These are phyloP conservation scores for Botrytis medusae DNA, from an alignment of 2,329 filamentous ascomycete species.

Conservation along the genomic window DNA sequence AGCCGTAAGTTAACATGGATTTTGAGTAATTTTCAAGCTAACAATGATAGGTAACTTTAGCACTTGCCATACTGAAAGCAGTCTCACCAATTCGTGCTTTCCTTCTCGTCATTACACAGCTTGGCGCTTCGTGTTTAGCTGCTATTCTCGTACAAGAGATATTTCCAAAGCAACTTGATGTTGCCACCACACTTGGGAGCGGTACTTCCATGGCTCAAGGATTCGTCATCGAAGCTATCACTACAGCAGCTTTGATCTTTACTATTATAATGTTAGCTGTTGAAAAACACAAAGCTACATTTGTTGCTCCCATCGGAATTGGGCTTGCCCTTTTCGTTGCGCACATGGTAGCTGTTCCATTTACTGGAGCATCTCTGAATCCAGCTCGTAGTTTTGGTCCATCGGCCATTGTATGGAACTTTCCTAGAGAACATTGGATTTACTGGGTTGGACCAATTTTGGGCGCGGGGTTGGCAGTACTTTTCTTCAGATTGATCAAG, in stretches of 20 bases:
- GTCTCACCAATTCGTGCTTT: conserved; percentile 39
- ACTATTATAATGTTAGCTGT: conserved; percentile 52
- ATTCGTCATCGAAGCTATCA: conserved; percentile 50
- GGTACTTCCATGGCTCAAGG: conserved; percentile 47
- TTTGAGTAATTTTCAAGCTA: not conserved
- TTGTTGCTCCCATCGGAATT: conserved; percentile 49
- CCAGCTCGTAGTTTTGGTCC: conserved; percentile 51
- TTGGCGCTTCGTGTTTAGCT: conserved; percentile 42
- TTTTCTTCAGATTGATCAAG: conserved; percentile 53
- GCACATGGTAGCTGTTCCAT: conserved; percentile 43
- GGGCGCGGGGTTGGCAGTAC: conserved; percentile 50
- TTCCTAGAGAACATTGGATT: conserved; percentile 50
- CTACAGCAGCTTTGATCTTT: conserved; percentile 51
- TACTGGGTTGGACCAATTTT: conserved; percentile 53
- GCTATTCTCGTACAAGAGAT: conserved; percentile 46
- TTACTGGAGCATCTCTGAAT: conserved; percentile 50
- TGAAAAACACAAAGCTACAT: conserved; percentile 48
- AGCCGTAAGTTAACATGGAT: conserved; percentile 32
- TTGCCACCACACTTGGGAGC: conserved; percentile 45
- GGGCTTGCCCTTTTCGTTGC: conserved; percentile 44
- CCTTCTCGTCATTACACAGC: conserved; percentile 40
- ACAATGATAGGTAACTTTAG: conserved; percentile 38
- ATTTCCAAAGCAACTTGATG: conserved; percentile 37
- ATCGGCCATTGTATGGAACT: conserved; percentile 46
- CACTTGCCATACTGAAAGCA: conserved; percentile 41